These are phyloP conservation scores for Globisporangium okanoganense DNA, from an alignment of 352 stramenopile species.

Conservation along the genomic window DNA sequence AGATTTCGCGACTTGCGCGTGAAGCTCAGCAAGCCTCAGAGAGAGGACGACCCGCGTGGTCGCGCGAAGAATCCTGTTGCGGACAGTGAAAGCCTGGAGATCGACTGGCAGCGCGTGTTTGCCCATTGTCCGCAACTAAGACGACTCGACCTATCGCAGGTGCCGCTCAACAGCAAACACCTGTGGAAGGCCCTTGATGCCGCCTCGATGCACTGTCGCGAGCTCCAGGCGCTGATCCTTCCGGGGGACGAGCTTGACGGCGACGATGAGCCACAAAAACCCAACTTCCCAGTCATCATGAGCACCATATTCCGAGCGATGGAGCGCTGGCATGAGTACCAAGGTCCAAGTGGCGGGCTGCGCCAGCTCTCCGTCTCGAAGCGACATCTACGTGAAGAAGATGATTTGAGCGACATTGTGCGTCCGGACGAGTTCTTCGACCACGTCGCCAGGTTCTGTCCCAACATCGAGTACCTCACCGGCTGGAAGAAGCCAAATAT, in stretches of 20 bases:
- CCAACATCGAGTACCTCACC: too few relatives aligned
- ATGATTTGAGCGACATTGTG: not conserved
- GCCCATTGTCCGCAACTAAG: not conserved
- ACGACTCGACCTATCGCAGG: constrained; percentile 14
- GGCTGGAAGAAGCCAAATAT: too few relatives aligned
- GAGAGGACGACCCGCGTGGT: too few relatives aligned
- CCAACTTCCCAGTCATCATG: not conserved
- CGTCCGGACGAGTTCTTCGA: not conserved
- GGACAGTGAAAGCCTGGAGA: not conserved
- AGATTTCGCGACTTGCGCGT: not conserved
- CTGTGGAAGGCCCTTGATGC: constrained; percentile 6
- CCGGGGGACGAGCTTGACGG: constrained; percentile 8
- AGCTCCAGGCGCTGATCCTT: constrained; percentile 16
- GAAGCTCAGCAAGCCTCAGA: not conserved
- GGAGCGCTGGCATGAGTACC: not conserved
- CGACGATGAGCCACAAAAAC: too few relatives aligned
- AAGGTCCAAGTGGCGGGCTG: not conserved
- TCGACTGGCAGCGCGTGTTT: constrained; percentile 20
- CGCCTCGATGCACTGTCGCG: constrained; percentile 6
- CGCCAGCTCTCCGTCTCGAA: not conserved
- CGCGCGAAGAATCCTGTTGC: not conserved
- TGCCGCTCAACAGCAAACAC: constrained; percentile 13
- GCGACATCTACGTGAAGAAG: not conserved
- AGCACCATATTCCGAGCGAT: not conserved
- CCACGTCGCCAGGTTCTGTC: too few relatives aligned